Base-by-base conservation (phyloP, 257 asterid genomes). In the Eucommia ulmoides region DNA sequence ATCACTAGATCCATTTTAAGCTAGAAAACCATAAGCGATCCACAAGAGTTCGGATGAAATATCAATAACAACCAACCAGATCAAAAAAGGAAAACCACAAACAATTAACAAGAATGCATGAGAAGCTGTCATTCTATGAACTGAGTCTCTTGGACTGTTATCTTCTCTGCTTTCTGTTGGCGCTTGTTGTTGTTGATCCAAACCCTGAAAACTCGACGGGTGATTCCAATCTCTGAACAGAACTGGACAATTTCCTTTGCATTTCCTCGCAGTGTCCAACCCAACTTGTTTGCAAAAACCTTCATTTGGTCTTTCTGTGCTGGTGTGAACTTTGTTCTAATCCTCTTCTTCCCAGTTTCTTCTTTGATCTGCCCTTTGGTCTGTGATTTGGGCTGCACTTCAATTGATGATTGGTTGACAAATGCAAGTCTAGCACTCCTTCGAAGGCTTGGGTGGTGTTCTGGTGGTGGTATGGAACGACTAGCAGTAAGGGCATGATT, bases 151-250 rank as follows among this genome's bases (percentile, higher is more conserved):
- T n/a, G n/a, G n/a, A n/a, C n/a, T n/a, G 38, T 6, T 29, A 14
- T 29, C 12, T 29, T 8, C 38, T 14, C 38, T 6, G 38, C 1
- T 29, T 29, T 29, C 38, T 6, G 7, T 14, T 29, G 38, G 38
- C 38, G 38, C 38, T 29, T 29, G 38, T 50, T 48, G 22, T 55
- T 62, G 15, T 33, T 44, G 33, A 62, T 62, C 62, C 67, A 54
- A 3, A 48, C 55, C 26, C 25, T 54, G 22, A 62, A 49, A 6
- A 18, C 9, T 1, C 12, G 2, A 0, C 14, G 42, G 16, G 20
- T 62, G 51, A 62, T 52, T 16, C 45, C 66, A 47, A 49, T 44
- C n/a, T 62, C 66, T 1, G 14, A 17, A 35, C 67, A 54, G 20
- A 62, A 20, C 3, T 11, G 23, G 1, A 14, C 5, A 12, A 49